phyloP scores from a whole-genome alignment of 257 asterid genomes.

The Fraxinus quadrangulata region DNA sequence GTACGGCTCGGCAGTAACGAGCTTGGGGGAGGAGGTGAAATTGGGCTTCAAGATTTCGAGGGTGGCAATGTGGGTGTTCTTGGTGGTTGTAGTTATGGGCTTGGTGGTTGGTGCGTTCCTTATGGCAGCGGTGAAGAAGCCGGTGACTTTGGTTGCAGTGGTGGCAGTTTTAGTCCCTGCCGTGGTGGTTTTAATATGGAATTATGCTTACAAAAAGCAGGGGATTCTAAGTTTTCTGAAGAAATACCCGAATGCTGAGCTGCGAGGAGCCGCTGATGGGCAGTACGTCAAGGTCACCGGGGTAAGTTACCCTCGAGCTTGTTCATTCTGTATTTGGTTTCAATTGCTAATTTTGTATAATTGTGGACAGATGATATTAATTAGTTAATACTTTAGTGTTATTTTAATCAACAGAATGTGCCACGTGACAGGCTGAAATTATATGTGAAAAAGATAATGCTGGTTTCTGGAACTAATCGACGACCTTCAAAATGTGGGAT shows the following conservation, averaged over 20 bases:
- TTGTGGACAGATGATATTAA: neutral
- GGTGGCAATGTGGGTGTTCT: constrained; percentile 82
- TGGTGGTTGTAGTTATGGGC: constrained; percentile 78
- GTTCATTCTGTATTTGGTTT: neutral
- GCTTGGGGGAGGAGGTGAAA: constrained; percentile 53
- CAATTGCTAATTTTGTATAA: neutral
- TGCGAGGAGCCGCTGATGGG: constrained; percentile 87
- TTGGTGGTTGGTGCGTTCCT: constrained; percentile 81
- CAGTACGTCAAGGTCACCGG: constrained; percentile 98
- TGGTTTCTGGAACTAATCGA: neutral
- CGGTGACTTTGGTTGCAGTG: constrained; percentile 62
- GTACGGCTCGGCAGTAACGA: constrained; percentile 79
- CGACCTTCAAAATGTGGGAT: neutral
- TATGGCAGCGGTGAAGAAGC: constrained; percentile 75
- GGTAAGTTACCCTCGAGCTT: constrained; percentile 53
- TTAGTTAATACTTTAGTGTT: constrained; percentile 16
- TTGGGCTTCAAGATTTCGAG: constrained; percentile 79
- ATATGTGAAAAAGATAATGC: neutral
- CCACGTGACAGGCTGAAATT: neutral
- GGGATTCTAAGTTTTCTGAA: constrained; percentile 60
- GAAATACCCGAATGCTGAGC: constrained; percentile 76
- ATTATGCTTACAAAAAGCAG: constrained; percentile 48
- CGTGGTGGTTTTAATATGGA: constrained; percentile 58
- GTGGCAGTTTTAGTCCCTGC: constrained; percentile 49
- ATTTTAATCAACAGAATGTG: too few species aligned